Evolutionary conservation across 306 rosid species (phyloP), one percentile per base, ranked within the genome.

Genomic region (Benincasa hispida): DNA sequence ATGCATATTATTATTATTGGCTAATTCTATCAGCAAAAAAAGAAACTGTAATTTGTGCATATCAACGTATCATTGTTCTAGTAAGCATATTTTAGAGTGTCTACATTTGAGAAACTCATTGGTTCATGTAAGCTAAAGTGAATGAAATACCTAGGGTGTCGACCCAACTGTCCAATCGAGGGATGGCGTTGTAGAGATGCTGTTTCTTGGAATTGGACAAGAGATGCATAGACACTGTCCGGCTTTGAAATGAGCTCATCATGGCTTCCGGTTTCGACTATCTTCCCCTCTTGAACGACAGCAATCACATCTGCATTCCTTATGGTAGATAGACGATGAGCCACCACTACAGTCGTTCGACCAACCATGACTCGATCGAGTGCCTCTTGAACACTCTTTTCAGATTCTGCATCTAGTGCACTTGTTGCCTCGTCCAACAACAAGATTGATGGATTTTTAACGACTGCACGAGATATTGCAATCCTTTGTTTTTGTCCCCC

Each of bases 401-500:
- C 98, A 24, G 98, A 91, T 84, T 94, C 97, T 2, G 95, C 87
- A 82, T 94, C 98, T 30, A 94, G 80, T 32, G 98, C 98, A 77
- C 98, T 94, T 2, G 98, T 94, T 47, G 98, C 98, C 82, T 94
- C 98, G 85, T 94, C 98, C 70, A 94, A 58, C 69, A 94, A 78
- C 37, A 91, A 90, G 77, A 94, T 78, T 6, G 97, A 87, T 13
- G 98, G 98, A 82, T 94, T 90, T 84, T 94, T 94, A 81, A 94
- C 89, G 1, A 94, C 85, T 10, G 98, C 98, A 0, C 98, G 90
- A 14, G 98, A 85, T 79, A 94, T 90, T 32, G 98, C 98, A 73
- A 94, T 91, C 84, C 98, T 86, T 79, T 94, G 98, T 85, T 91
- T 91, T 74, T 94, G 97, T 76, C 98, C 98, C 35, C 97, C 98